These are phyloP conservation scores for Magnusiomyces fungicola DNA, from an alignment of 1,139 yeast species.

Conservation along the genomic window DNA sequence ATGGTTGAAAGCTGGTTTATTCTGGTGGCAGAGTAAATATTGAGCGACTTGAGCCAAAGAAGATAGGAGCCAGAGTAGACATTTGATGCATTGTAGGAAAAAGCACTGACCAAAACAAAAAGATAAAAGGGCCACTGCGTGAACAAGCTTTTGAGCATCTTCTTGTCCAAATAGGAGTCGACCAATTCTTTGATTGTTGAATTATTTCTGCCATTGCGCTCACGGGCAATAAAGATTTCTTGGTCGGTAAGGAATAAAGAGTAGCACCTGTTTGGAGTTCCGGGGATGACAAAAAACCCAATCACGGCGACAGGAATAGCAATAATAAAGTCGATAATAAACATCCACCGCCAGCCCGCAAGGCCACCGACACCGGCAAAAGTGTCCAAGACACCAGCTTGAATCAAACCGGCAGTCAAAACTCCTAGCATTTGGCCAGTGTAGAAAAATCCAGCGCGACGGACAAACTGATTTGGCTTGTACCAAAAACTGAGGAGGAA, in stretches of 20 bases:
- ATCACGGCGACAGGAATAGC: conserved; percentile 54
- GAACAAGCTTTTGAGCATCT: conserved; percentile 42
- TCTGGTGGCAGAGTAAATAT: conserved; percentile 38
- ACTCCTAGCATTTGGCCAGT: conserved; percentile 55
- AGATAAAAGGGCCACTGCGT: conserved; percentile 47
- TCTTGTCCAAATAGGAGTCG: conserved; percentile 19
- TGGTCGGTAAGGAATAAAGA: conserved; percentile 52
- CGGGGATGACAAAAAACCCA: conserved; percentile 60
- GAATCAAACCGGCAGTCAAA: conserved; percentile 56
- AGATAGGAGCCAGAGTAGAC: conserved; percentile 47
- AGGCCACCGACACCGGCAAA: conserved; percentile 44
- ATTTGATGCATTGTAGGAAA: conserved; percentile 57
- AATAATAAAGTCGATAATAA: conserved; percentile 56
- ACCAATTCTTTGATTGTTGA: conserved; percentile 8
- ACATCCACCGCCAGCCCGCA: conserved; percentile 69
- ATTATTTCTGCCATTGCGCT: conserved; percentile 29
- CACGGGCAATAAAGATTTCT: conserved; percentile 55
- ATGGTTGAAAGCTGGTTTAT: conserved; percentile 40
- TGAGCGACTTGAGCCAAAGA: conserved; percentile 45
- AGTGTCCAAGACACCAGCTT: conserved; percentile 48
- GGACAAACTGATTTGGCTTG: conserved; percentile 49
- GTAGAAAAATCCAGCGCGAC: conserved; percentile 56
- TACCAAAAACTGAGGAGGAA: conserved; percentile 59
- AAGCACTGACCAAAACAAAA: conserved; percentile 39
- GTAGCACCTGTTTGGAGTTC: conserved; percentile 50